A percentile compares a stretch with the other conserved stretches of the same genome.
These are phyloP conservation scores for Panaeolus papilionaceus DNA, from an alignment of 768 basidiomycete species.

Conservation along the genomic window DNA sequence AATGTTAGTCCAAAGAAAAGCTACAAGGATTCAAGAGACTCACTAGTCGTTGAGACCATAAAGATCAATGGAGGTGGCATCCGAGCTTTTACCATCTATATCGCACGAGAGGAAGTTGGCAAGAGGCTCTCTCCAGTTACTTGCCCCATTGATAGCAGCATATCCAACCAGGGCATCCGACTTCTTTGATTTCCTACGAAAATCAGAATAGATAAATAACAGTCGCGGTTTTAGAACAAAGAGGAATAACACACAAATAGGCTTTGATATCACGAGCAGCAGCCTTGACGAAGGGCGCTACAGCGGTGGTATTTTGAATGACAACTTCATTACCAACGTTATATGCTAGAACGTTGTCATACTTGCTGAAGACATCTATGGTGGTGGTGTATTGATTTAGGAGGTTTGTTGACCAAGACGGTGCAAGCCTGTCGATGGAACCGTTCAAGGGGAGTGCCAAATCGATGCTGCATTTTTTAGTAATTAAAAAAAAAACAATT, in stretches of 20 bases:
- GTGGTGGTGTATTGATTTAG: constrained; percentile 79
- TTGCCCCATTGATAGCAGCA: constrained; percentile 79
- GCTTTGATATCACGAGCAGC: constrained; percentile 89
- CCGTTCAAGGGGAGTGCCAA: constrained; percentile 86
- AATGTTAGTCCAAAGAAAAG: constrained; percentile 5
- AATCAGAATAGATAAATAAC: constrained; percentile 18
- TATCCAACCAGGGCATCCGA: constrained; percentile 81
- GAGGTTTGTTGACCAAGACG: constrained; percentile 85
- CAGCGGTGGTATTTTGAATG: constrained; percentile 56
- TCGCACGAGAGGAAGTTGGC: constrained; percentile 87
- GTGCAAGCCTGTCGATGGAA: constrained; percentile 75
- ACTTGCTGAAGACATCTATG: constrained; percentile 81
- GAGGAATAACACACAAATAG: constrained; percentile 64
- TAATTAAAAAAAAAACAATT: not conserved
- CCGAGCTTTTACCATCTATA: constrained; percentile 55
- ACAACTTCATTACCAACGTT: constrained; percentile 92
- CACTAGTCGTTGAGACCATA: constrained; percentile 91
- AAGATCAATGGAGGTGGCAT: constrained; percentile 74
- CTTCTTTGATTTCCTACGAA: constrained; percentile 61
- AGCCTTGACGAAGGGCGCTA: constrained; percentile 86
- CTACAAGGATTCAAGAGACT: constrained; percentile 32
- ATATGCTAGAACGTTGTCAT: constrained; percentile 88
- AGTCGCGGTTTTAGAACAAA: not conserved
- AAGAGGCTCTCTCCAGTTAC: constrained; percentile 65
- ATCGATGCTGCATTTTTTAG: constrained; percentile 66